Evolutionary conservation across 768 basidiomycete genomes (phyloP).

Genomic region (Podaxis sp.): DNA sequence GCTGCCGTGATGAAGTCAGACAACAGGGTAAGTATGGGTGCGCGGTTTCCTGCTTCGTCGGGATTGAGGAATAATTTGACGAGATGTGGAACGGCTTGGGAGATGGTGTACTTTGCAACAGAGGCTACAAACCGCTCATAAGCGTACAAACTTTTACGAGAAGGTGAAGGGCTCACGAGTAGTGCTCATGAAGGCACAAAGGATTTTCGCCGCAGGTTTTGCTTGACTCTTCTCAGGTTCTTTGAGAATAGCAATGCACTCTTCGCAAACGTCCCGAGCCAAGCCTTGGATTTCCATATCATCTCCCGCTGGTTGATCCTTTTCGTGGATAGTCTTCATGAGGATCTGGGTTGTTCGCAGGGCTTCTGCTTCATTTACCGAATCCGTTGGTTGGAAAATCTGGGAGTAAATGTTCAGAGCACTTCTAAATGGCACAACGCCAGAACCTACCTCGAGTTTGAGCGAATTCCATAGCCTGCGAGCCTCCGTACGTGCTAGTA

Average conservation of each 20-base stretch:
- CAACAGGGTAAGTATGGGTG: slow-evolving; percentile 65
- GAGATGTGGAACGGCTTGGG: slow-evolving; percentile 74
- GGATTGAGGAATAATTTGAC: slow-evolving; percentile 72
- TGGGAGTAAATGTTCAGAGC: slow-evolving; percentile 29
- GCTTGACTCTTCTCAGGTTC: slow-evolving; percentile 96
- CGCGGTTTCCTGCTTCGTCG: slow-evolving; percentile 64
- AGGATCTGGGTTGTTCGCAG: slow-evolving; percentile 70
- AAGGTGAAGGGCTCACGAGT: slow-evolving; percentile 56
- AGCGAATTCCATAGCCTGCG: slow-evolving; percentile 87
- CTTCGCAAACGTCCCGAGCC: slow-evolving; percentile 72
- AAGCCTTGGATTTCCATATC: slow-evolving; percentile 52
- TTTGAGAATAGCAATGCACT: slow-evolving; percentile 75
- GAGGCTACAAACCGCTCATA: slow-evolving; percentile 45
- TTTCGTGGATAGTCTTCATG: slow-evolving; percentile 69
- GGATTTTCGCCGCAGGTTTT: slow-evolving; percentile 79
- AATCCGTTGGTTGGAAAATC: slow-evolving; percentile 93
- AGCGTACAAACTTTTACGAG: background rate
- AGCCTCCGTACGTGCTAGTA: slow-evolving; percentile 58
- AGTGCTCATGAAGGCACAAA: slow-evolving; percentile 75
- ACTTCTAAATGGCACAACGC: background rate
- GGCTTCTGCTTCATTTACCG: slow-evolving; percentile 70
- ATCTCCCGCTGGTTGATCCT: slow-evolving; percentile 38
- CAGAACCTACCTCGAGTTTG: slow-evolving; percentile 85
- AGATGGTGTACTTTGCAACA: slow-evolving; percentile 65
- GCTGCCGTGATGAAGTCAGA: slow-evolving; percentile 62